Conservation (phyloP, 2,329 filamentous ascomycete genomes). For the Dothistroma septosporum region DNA sequence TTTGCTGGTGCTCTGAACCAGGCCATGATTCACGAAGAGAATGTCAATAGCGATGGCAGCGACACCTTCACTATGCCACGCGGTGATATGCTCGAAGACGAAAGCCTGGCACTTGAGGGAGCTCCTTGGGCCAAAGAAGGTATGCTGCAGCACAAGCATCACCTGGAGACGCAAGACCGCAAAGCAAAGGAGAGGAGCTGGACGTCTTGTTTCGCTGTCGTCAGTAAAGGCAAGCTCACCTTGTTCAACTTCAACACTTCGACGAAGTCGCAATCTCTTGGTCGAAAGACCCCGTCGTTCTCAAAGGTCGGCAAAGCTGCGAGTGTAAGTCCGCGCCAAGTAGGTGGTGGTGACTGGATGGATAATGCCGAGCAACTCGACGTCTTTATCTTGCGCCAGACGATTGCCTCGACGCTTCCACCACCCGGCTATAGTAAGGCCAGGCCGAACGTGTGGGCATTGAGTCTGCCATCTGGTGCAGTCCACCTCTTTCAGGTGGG, state of each 20-base stretch:
- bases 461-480: constrained; percentile 85
- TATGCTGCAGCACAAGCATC: constrained; percentile 92
- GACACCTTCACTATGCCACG: constrained; percentile 29
- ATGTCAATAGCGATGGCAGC: constrained; percentile 39
- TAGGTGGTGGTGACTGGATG: constrained; percentile 97
- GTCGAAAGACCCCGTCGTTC: constrained; percentile 37
- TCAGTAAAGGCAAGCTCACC: constrained; percentile 90
- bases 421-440: constrained; percentile 88
- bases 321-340: constrained; percentile 57
- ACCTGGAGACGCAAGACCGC: constrained; percentile 85
- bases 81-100: constrained; percentile 70
- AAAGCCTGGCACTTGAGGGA: constrained; percentile 82
- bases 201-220: constrained; percentile 91
- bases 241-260: constrained; percentile 88
- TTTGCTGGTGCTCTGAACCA: constrained; percentile 96
- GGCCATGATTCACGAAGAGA: constrained; percentile 89
- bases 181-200: constrained; percentile 91
- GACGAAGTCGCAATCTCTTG: constrained; percentile 44
- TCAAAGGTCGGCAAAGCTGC: constrained; percentile 30
- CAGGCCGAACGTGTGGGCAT: constrained; percentile 87
- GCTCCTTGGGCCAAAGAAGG: constrained; percentile 99
- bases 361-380: constrained; percentile 90
- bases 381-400: constrained; percentile 82
- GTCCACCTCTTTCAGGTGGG: constrained; percentile 98
- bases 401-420: constrained; percentile 83